These are phyloP conservation scores for Tolypocladium capitatum DNA, from an alignment of 2,329 filamentous ascomycete genomes.

Conservation along the genomic window DNA sequence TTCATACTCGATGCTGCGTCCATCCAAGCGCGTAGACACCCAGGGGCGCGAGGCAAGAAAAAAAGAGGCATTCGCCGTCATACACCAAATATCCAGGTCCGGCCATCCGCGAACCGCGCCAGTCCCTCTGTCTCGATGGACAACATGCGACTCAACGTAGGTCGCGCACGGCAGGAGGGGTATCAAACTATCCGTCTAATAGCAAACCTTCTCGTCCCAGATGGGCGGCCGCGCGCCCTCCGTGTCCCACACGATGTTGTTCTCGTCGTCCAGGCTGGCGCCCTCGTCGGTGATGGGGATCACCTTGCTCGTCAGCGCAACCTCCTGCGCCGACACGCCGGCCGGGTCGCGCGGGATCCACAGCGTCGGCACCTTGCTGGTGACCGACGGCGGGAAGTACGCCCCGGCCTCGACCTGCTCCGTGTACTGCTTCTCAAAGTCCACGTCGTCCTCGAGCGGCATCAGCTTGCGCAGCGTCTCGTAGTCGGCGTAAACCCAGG, in stretches of 20 bases:
- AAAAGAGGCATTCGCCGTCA: not conserved
- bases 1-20: not conserved
- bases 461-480: conserved; percentile 56
- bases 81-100: not conserved
- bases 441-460: conserved; percentile 37
- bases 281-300: conserved; percentile 63
- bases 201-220: conserved; percentile 31
- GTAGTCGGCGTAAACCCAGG: conserved; percentile 66
- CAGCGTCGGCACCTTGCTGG: conserved; percentile 44
- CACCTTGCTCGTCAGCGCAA: conserved; percentile 50
- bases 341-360: conserved; percentile 65
- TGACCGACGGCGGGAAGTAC: conserved; percentile 60
- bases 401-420: conserved; percentile 50
- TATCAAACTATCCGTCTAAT: conserved; percentile 15
- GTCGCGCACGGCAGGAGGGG: not conserved
- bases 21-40: not conserved
- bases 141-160: not conserved
- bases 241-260: conserved; percentile 27
- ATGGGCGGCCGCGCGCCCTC: conserved; percentile 29
- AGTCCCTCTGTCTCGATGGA: not conserved
- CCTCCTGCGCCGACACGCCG: conserved; percentile 59
- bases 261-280: conserved; percentile 55
- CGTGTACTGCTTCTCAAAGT: conserved; percentile 43
- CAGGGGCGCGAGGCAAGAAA: not conserved
- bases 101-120: not conserved